Conservation (phyloP, 176 grass and related monocot species). For the Phoenix dactylifera region DNA sequence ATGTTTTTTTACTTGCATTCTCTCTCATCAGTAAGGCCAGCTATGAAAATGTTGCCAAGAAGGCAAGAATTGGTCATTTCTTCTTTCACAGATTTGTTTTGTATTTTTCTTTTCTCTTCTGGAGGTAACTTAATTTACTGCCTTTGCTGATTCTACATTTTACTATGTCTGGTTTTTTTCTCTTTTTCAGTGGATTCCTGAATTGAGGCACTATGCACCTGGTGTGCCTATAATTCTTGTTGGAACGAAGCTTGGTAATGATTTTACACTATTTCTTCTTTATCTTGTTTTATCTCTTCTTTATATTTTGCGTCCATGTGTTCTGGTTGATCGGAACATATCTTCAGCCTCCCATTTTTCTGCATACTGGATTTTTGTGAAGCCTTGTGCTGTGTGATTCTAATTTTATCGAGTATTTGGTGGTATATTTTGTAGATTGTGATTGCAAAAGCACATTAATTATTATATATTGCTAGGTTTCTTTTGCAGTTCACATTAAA, state of each 20-base stretch:
- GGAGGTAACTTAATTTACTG: not conserved
- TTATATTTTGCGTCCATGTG: conserved; percentile 1
- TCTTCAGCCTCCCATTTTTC: too few relatives aligned
- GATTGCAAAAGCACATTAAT: too few relatives aligned
- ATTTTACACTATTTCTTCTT: not conserved
- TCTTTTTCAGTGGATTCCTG: conserved; percentile 71
- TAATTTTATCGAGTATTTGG: too few relatives aligned
- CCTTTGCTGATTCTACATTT: conserved; percentile 1
- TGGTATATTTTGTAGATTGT: too few relatives aligned
- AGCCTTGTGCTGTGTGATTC: too few relatives aligned
- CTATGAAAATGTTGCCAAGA: conserved; percentile 75
- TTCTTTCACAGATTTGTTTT: conserved; percentile 11
- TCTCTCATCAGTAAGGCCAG: conserved; percentile 78
- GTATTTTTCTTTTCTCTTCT: not conserved
- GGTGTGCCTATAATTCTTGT: conserved; percentile 72
- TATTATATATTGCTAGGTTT: too few relatives aligned
- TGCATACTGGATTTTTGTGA: too few relatives aligned
- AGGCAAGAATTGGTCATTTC: conserved; percentile 33
- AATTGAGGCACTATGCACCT: conserved; percentile 70
- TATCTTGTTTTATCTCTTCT: not conserved
- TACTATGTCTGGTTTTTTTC: not conserved
- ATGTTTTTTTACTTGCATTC: conserved; percentile 75
- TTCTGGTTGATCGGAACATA: not conserved
- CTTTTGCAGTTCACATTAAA: too few relatives aligned
- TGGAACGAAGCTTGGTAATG: conserved; percentile 77